phyloP scores from a whole-genome alignment of 306 rosid genomes.

The Carpinus fangiana region DNA sequence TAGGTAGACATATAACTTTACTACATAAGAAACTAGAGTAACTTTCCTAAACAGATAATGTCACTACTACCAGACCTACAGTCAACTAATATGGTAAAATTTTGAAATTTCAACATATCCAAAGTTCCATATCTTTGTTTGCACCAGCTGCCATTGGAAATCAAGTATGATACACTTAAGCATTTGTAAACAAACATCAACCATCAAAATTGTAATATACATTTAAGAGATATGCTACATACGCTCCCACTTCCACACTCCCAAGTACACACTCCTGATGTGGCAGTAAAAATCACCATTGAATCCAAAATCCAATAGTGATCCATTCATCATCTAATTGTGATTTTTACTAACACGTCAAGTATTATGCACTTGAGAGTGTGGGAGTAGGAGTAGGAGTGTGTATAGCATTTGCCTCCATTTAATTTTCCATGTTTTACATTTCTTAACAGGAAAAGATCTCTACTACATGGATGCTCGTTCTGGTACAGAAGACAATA shows the following conservation, averaged over 20 bases:
- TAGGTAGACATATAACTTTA: not conserved
- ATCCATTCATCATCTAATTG: too few relatives aligned
- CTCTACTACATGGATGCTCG: not conserved
- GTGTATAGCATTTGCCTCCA: not conserved
- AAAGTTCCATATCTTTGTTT: not conserved
- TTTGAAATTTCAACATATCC: not conserved
- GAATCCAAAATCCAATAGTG: too few relatives aligned
- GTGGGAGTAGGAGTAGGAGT: too few relatives aligned
- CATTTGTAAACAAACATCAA: not conserved
- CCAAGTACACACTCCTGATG: too few relatives aligned
- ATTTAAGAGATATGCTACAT: not conserved
- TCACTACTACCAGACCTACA: not conserved
- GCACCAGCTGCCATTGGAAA: not conserved
- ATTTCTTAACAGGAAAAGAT: not conserved
- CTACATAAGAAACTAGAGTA: not conserved
- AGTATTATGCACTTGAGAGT: too few relatives aligned
- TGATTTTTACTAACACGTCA: too few relatives aligned
- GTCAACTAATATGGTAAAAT: not conserved
- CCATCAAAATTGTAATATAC: not conserved
- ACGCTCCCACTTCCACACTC: too few relatives aligned
- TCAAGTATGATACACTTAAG: not conserved
- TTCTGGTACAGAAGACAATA: not conserved
- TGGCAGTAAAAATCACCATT: too few relatives aligned
- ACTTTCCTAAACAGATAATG: not conserved
- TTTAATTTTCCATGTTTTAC: not conserved